Evolutionary conservation across 2,329 filamentous ascomycete genomes (phyloP).

Genomic region (Botrytis byssoidea): DNA sequence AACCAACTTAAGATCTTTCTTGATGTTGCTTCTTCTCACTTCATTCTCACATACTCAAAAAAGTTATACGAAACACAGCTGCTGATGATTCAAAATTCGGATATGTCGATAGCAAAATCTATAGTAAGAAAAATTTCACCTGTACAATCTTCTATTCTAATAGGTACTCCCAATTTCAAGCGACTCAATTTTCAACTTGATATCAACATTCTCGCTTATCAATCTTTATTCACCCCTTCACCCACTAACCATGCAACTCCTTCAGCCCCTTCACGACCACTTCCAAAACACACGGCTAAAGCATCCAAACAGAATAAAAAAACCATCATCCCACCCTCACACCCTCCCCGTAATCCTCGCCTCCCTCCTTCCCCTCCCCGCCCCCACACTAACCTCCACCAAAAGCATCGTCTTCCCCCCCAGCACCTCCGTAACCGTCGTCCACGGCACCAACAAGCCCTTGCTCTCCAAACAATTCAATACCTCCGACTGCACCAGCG

Average conservation of each 20-base stretch:
- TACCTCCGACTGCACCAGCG: background rate
- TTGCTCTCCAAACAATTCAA: background rate
- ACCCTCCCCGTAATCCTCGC: background rate
- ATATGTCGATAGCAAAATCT: no score
- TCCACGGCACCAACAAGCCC: background rate
- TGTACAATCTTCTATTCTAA: no score
- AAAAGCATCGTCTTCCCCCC: background rate
- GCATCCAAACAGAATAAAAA: no score
- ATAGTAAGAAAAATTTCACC: no score
- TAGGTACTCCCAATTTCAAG: background rate
- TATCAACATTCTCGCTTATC: background rate
- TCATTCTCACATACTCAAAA: no score
- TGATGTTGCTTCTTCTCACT: no score
- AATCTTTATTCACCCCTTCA: background rate
- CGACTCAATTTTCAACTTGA: background rate
- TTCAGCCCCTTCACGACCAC: background rate
- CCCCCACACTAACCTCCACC: background rate
- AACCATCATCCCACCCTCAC: background rate
- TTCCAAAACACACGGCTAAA: background rate
- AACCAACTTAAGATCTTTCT: no score
- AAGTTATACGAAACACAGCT: no score
- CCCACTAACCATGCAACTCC: background rate
- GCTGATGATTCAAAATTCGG: no score
- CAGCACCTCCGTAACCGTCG: background rate
- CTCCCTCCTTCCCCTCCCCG: no score